phyloP scores from a whole-genome alignment of 768 basidiomycete genomes.

The Serendipita indica region DNA sequence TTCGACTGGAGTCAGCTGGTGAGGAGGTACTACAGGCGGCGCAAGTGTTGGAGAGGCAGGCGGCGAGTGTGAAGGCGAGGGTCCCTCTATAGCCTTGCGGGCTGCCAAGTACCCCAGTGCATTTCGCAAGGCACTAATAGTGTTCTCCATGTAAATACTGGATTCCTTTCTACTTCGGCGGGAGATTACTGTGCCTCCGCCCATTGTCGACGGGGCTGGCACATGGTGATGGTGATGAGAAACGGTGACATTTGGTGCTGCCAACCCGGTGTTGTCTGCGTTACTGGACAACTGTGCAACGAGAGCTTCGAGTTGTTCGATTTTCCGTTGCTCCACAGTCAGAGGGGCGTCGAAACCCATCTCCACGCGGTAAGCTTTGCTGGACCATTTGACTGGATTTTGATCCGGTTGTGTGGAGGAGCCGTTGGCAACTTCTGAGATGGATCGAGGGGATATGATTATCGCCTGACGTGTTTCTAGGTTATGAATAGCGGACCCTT shows the following conservation, averaged over 20 bases:
- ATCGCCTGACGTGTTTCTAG: slow-evolving; percentile 4
- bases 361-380: background rate
- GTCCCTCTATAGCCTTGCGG: background rate
- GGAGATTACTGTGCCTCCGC: background rate
- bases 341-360: background rate
- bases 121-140: background rate
- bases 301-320: slow-evolving; percentile 3
- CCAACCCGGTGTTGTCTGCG: background rate
- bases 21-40: background rate
- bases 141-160: slow-evolving; percentile 1
- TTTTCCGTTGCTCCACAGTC: background rate
- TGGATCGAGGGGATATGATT: slow-evolving; percentile 6
- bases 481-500: background rate
- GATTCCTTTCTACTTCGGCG: slow-evolving; percentile 4
- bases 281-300: slow-evolving; percentile 2
- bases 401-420: background rate
- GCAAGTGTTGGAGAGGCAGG: background rate
- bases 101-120: background rate
- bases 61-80: background rate
- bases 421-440: background rate
- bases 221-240: too few species aligned
- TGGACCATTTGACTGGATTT: background rate
- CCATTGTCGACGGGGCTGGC: background rate
- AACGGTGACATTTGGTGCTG: background rate
- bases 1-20: background rate